Base-by-base conservation (phyloP, 2,329 filamentous ascomycete genomes). In the Aspergillus aculeatinus region DNA sequence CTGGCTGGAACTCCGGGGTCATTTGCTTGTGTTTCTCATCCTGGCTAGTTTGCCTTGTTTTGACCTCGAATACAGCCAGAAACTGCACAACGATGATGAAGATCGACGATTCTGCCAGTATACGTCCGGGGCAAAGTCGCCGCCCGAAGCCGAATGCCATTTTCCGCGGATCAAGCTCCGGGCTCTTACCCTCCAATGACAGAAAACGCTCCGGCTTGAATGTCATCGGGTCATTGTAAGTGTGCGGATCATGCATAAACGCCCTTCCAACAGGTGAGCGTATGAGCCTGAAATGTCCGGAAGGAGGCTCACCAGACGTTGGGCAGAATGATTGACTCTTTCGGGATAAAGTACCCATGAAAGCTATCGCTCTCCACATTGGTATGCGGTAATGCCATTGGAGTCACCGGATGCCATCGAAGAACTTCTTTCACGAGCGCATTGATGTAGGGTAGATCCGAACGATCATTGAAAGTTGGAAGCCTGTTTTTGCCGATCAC, bases 381-480 rank as follows among this genome's bases (percentile, higher is more conserved):
- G 11, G 35, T 57, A n/a, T 63, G 61, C 1, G 61, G 50, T 7
- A 59, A 31, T 0, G 49, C 59, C 35, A 57, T 54, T 4, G 61
- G 61, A 2, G 48, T 51, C 5, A 59, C 59, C 1, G 61, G 61
- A 21, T 63, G 61, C 61, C 61, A 63, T 2, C 61, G 50, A 5
- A 63, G 35, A 1, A 48, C 25, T 29, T 63, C 61, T 21, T 63
- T 59, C 16, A 61, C 47, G 1, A 63, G 12, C 9, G 61, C 61
- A 7, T 63, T 52, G 4, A 59, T 49, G 51, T 63, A 63, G 1
- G 59, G 61, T 9, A 63, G 61, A 1, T 11, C 48, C 1, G n/a
- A 16, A 0, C 56, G 50, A 16, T 63, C 59, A 4, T 19, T 39
- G 5, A 61, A 55, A 1, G 23, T 39, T 0, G 61, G 61, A 0